Conservation (phyloP, 2,329 filamentous ascomycete genomes). For the Xylaria sp. region DNA sequence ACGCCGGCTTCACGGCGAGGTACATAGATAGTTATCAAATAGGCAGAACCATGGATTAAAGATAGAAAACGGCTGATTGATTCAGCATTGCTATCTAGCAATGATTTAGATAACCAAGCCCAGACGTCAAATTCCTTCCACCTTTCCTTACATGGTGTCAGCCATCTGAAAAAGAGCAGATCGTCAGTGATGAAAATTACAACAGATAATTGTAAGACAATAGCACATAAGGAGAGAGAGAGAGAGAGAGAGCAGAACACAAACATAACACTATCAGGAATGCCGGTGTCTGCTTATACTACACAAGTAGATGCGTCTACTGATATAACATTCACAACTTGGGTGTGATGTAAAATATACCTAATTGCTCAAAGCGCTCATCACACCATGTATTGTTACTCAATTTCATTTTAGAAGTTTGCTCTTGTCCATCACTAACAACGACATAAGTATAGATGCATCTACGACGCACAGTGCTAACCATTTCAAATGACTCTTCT, state of each 20-base stretch:
- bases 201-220: background rate
- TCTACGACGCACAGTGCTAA: background rate
- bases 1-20: background rate
- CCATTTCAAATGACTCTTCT: background rate
- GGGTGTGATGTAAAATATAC: background rate
- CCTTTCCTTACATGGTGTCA: constrained; percentile 17
- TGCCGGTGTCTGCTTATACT: background rate
- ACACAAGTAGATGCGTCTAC: background rate
- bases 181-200: constrained; percentile 14
- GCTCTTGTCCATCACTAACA: background rate
- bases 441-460: background rate
- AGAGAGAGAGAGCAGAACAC: too few relatives aligned
- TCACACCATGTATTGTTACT: background rate
- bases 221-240: too few relatives aligned
- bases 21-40: constrained; percentile 4
- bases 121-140: constrained; percentile 19
- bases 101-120: background rate
- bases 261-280: too few relatives aligned
- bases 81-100: background rate
- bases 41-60: constrained; percentile 8
- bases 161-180: constrained; percentile 10
- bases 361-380: constrained; percentile 1
- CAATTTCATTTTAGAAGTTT: background rate
- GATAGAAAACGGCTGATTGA: background rate
- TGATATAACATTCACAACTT: background rate